phyloP scores from a whole-genome alignment of 169 alveolate species.

The Babesia bovis region DNA sequence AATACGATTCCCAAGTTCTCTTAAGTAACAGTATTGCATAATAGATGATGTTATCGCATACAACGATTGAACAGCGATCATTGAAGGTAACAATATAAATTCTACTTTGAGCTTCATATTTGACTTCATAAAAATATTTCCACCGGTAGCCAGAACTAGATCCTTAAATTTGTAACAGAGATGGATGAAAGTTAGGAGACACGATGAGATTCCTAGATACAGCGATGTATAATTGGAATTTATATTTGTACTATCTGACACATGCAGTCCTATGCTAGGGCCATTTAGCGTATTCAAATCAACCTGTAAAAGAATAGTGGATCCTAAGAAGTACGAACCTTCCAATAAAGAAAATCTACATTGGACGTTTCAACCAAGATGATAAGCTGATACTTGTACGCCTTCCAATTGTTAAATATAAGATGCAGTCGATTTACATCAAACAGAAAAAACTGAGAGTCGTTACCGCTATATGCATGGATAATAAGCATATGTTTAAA shows the following conservation, averaged over 20 bases:
- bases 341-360: not conserved
- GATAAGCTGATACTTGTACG: too few species aligned
- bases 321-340: conserved; percentile 7
- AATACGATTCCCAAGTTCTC: too few species aligned
- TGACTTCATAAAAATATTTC: not conserved
- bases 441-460: too few species aligned
- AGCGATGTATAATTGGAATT: not conserved
- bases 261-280: not conserved
- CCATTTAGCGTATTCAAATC: not conserved
- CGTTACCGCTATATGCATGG: too few species aligned
- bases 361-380: conserved; percentile 19
- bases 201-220: not conserved
- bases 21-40: too few species aligned
- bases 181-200: not conserved
- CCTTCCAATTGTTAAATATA: too few species aligned
- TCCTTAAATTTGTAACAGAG: not conserved
- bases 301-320: not conserved
- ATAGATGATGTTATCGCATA: too few species aligned
- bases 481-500: not conserved
- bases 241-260: not conserved
- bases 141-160: not conserved
- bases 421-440: too few species aligned
- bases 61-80: too few species aligned
- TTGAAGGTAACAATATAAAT: not conserved
- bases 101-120: not conserved